Base-by-base conservation (phyloP, 2,329 filamentous ascomycete genomes). In the Penicillium sp. region DNA sequence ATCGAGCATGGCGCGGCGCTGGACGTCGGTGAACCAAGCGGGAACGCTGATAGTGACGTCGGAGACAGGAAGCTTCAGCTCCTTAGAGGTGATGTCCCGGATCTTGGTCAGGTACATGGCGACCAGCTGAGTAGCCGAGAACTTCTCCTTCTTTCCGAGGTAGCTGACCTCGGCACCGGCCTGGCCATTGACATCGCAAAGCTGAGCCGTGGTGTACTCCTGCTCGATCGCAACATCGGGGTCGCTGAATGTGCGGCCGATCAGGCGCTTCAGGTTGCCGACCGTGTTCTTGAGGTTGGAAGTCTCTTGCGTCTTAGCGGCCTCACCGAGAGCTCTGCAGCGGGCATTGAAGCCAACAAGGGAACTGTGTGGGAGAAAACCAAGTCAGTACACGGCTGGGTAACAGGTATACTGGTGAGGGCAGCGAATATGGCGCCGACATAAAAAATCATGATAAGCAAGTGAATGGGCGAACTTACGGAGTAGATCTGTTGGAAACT, bases 281-380 rank as follows among this genome's bases (percentile, higher is more conserved):
- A 98, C 87, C 61, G 93, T 98, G 81, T 98, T 98, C 79, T 97
- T 98, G 67, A 97, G 83, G 79, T 98, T 98, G 67, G 91, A 95
- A 69, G 95, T 94, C 76, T 98, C 93, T 76, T 96, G 91, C 61
- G 91, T 97, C 82, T 97, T 97, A 61, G 93, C 93, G 51, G 87
- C 74, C 77, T 98, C 93, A 60, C 93, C 93, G 59, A 98, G 81
- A 71, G 94, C 95, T 77, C 93, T 87, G 72, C 81, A 84, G 77
- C 95, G 95, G 69, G 88, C 85, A 53, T 88, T 88, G 73, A 98
- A 98, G 65, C 88, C 90, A 64, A 98, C 93, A 59, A 98, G 79
- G 56, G 93, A 89, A 55, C 90, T n/a, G n/a, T n/a, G n/a, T 94
- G 65, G 34, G 45, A 53, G 29, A 51, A 39, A 42, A 42, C 49